A percentile compares a stretch with the other conserved stretches of the same genome.
Conservation (phyloP, 805 yeast species). For the Maudiozyma pseudohumilis region DNA sequence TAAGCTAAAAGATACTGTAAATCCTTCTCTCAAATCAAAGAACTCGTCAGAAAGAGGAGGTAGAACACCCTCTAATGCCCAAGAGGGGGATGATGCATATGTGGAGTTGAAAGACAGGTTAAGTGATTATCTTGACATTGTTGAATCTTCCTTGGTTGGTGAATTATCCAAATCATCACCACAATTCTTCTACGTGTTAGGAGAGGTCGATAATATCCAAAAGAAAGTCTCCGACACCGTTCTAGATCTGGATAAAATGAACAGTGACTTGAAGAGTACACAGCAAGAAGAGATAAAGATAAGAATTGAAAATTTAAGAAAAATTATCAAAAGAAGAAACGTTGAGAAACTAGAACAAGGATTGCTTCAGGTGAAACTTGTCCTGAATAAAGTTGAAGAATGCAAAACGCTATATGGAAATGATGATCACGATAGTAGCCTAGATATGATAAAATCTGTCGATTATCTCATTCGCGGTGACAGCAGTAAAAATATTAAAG, state of each 20-base stretch:
- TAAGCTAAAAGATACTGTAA: slow-evolving; percentile 20
- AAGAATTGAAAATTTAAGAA: slow-evolving; percentile 42
- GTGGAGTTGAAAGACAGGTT: slow-evolving; percentile 65
- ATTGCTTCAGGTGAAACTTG: slow-evolving; percentile 39
- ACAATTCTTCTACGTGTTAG: slow-evolving; percentile 76
- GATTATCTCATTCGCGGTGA: slow-evolving; percentile 54
- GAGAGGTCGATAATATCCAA: slow-evolving; percentile 61
- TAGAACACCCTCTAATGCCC: background rate
- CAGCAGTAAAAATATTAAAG: slow-evolving; percentile 19
- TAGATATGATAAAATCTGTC: slow-evolving; percentile 47
- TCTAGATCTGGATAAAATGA: slow-evolving; percentile 37
- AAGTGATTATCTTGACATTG: slow-evolving; percentile 73
- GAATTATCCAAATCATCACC: slow-evolving; percentile 81
- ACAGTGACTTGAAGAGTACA: slow-evolving; percentile 34
- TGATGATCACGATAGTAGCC: slow-evolving; percentile 43
- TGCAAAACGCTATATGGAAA: slow-evolving; percentile 16
- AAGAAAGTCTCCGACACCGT: slow-evolving; percentile 44
- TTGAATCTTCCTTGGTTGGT: slow-evolving; percentile 68
- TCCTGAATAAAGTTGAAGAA: slow-evolving; percentile 37
- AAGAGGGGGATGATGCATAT: slow-evolving; percentile 29
- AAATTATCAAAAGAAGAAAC: slow-evolving; percentile 45
- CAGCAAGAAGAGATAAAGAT: slow-evolving; percentile 41
- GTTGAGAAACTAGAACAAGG: slow-evolving; percentile 55
- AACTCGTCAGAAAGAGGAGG: slow-evolving; percentile 15
- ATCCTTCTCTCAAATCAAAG: no score